These are phyloP conservation scores for Huntiella moniliformis DNA, from an alignment of 2,329 filamentous ascomycete species.

Conservation along the genomic window DNA sequence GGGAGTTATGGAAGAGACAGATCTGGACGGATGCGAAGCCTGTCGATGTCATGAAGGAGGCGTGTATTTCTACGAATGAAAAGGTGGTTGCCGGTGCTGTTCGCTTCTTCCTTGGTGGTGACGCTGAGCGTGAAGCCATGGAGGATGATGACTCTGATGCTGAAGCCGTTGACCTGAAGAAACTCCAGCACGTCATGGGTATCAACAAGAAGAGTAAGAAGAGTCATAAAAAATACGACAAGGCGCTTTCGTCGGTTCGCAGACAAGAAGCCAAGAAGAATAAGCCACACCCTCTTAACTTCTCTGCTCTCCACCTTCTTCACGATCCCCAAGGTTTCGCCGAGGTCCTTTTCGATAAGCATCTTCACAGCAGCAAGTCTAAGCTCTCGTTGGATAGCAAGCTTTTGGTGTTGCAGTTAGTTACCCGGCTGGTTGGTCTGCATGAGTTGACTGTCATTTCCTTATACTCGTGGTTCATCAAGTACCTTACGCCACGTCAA, in stretches of 20 bases:
- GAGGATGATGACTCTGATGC: conserved; percentile 81
- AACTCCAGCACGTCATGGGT: conserved; percentile 64
- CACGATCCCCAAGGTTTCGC: conserved; percentile 91
- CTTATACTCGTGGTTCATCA: conserved; percentile 92
- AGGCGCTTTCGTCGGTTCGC: conserved; percentile 67
- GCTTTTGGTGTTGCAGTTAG: conserved; percentile 72
- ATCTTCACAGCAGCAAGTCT: conserved; percentile 70
- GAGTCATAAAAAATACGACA: conserved; percentile 58
- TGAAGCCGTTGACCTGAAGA: conserved; percentile 57
- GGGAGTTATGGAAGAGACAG: conserved; percentile 90
- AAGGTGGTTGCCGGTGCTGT: conserved; percentile 81
- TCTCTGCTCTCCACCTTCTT: conserved; percentile 82
- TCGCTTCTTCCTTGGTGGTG: conserved; percentile 86
- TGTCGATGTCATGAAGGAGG: conserved; percentile 97
- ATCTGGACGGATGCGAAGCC: conserved; percentile 90
- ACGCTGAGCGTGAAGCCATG: conserved; percentile 85
- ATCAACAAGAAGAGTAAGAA: conserved; percentile 98
- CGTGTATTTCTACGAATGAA: conserved; percentile 71
- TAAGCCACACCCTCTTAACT: conserved; percentile 76
- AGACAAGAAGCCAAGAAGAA: conserved; percentile 73
- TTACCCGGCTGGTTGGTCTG: conserved; percentile 76
- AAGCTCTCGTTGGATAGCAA: conserved; percentile 79
- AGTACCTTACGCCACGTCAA: conserved; percentile 74
- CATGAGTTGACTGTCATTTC: conserved; percentile 81
- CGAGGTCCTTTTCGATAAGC: conserved; percentile 75